Conservation (phyloP, 805 yeast species). For the Yarrowia deformans region DNA sequence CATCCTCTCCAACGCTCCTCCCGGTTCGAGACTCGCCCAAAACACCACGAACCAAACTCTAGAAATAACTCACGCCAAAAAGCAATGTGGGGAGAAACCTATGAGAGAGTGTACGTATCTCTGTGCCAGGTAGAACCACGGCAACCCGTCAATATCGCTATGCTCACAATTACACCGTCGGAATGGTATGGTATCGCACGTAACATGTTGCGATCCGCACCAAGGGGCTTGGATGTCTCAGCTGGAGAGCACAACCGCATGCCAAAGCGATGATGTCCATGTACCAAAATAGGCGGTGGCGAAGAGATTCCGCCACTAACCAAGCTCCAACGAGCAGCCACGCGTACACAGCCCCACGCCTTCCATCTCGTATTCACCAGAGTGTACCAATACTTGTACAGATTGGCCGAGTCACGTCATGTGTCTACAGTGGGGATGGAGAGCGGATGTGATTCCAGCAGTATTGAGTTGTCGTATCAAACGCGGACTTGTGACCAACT, state of each 20-base stretch:
- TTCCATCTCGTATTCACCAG: slow-evolving; percentile 3
- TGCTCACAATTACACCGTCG: too few species aligned
- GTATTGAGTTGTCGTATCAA: too few species aligned
- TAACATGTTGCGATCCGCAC: neutral
- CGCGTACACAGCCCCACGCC: neutral
- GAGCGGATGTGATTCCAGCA: too few species aligned
- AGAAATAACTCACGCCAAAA: neutral
- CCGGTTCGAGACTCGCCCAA: neutral
- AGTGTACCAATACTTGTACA: neutral
- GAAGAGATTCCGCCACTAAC: neutral
- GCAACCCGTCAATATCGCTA: too few species aligned
- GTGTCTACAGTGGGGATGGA: neutral
- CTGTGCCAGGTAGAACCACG: too few species aligned
- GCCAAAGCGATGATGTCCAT: neutral
- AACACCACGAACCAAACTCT: neutral
- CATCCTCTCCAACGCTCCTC: neutral
- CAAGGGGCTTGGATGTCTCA: neutral
- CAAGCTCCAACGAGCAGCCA: neutral
- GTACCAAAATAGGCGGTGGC: neutral
- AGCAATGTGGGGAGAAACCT: neutral
- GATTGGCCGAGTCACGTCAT: neutral
- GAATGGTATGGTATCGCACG: too few species aligned
- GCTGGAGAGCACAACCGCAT: neutral
- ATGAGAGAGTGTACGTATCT: too few species aligned
- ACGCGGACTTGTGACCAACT: too few species aligned